Base-by-base conservation (phyloP, 1,284 basidiomycete species). In the Melanopsichium pennsylvanicum region DNA sequence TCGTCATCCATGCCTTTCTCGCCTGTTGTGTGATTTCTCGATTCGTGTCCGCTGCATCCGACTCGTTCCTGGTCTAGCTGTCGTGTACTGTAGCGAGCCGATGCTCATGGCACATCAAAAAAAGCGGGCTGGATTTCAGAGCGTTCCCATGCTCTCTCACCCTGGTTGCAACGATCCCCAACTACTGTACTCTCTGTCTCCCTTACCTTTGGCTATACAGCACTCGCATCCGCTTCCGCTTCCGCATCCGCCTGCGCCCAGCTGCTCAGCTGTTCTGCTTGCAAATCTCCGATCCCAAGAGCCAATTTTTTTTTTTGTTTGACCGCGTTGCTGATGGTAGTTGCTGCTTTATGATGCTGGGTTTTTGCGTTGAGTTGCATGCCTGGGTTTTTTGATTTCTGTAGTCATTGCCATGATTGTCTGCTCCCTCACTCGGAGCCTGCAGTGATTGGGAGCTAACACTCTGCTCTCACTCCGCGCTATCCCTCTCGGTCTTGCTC, bases 1-100 rank as follows among this genome's bases (percentile, higher is more conserved):
- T 55, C 51, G 58, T 61, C 58, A 61, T 54, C 29, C 57, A 60
- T 48, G 52, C 50, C 57, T n/a, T n/a, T n/a, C n/a, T n/a, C n/a
- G n/a, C n/a, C n/a, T n/a, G n/a, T n/a, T n/a, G n/a, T n/a, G n/a
- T n/a, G n/a, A n/a, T n/a, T n/a, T n/a, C n/a, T n/a, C n/a, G n/a
- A n/a, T n/a, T n/a, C n/a, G n/a, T n/a, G n/a, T n/a, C n/a, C n/a
- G n/a, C n/a, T 32, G 36, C 18, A 16, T 5, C 18, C 34, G 33
- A 18, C 21, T 35, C 21, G 33, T 41, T 50, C 22, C 37, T 33
- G 38, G 21, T 29, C n/a, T 31, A n/a, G n/a, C n/a, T n/a, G n/a
- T n/a, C n/a, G n/a, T n/a, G n/a, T n/a, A n/a, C n/a, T n/a, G n/a
- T n/a, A n/a, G n/a, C n/a, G n/a, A n/a, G n/a, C n/a, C 48, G 39